Percentiles rank a stretch among this genome's conserved stretches.
Conservation (phyloP, 345 rosid species). For the Garcia nutans region DNA sequence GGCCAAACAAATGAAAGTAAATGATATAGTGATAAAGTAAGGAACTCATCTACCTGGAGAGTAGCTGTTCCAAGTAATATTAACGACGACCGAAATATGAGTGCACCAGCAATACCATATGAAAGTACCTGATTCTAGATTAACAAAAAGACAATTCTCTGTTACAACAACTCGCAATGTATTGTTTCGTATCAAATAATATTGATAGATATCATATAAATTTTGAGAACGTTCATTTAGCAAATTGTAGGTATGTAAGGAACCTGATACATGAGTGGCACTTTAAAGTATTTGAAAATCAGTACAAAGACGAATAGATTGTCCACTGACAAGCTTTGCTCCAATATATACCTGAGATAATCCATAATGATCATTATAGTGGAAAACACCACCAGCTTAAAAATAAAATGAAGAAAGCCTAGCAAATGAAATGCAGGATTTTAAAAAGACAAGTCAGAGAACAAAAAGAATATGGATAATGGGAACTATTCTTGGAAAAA, state of each 20-base stretch:
- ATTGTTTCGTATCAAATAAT: background rate
- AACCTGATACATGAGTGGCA: constrained; percentile 87
- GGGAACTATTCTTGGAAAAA: background rate
- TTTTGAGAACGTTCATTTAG: constrained; percentile 2
- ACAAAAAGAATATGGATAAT: background rate
- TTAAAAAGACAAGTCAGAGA: background rate
- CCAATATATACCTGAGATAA: constrained; percentile 75
- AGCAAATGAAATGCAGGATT: constrained; percentile 8
- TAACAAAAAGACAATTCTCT: constrained; percentile 23
- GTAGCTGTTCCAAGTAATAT: constrained; percentile 90
- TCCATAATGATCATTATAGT: constrained; percentile 12
- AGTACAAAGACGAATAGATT: constrained; percentile 93
- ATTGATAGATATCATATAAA: background rate
- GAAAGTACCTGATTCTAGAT: constrained; percentile 78
- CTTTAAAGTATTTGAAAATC: constrained; percentile 91
- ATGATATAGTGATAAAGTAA: background rate
- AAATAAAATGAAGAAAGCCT: background rate
- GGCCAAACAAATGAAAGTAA: constrained; percentile 6
- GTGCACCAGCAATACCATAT: constrained; percentile 87
- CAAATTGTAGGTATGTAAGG: constrained; percentile 14
- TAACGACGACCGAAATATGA: constrained; percentile 67
- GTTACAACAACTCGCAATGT: constrained; percentile 11
- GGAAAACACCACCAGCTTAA: background rate
- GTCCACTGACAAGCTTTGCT: constrained; percentile 97
- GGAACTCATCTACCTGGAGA: constrained; percentile 80